Percentiles rank a stretch among this genome's conserved stretches.
phyloP scores from a whole-genome alignment of 345 rosid genomes.

The Bruguiera parviflora region DNA sequence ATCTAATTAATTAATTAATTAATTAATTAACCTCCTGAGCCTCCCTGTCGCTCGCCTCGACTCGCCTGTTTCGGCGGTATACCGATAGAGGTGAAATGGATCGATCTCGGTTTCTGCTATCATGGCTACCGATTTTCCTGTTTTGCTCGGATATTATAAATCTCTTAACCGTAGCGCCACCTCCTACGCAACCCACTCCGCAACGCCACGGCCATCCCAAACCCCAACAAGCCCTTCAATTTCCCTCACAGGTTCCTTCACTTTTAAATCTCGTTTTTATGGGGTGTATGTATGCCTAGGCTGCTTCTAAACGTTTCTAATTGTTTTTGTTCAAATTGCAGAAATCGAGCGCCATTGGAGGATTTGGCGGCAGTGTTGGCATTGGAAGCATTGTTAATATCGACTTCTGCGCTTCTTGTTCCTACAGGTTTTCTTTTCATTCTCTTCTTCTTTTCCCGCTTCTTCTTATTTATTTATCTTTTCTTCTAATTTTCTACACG shows the following conservation, averaged over 20 bases:
- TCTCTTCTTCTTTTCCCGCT: neutral
- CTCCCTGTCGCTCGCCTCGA: too few species aligned
- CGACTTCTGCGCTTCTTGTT: conserved; percentile 34
- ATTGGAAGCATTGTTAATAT: conserved; percentile 26
- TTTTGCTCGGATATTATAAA: conserved; percentile 22
- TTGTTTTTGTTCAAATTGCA: conserved; percentile 11
- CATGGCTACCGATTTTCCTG: conserved; percentile 27
- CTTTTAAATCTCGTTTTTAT: neutral
- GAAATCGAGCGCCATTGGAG: conserved; percentile 23
- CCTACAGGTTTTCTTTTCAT: conserved; percentile 23
- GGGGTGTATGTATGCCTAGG: too few species aligned
- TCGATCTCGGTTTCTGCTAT: conserved; percentile 24
- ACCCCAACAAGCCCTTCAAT: conserved; percentile 10
- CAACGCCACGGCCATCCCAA: neutral
- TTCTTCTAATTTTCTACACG: too few species aligned
- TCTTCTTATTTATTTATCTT: neutral
- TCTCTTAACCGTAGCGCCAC: conserved; percentile 14
- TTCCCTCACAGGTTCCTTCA: conserved; percentile 16
- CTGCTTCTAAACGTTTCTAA: neutral
- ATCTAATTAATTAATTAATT: too few species aligned
- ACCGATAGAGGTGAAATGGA: conserved; percentile 19
- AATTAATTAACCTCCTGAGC: too few species aligned
- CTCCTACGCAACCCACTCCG: conserved; percentile 3
- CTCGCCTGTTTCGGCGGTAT: too few species aligned
- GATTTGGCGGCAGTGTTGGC: conserved; percentile 13